Evolutionary conservation across 306 rosid genomes (phyloP).

Genomic region (Rosa multiflora): DNA sequence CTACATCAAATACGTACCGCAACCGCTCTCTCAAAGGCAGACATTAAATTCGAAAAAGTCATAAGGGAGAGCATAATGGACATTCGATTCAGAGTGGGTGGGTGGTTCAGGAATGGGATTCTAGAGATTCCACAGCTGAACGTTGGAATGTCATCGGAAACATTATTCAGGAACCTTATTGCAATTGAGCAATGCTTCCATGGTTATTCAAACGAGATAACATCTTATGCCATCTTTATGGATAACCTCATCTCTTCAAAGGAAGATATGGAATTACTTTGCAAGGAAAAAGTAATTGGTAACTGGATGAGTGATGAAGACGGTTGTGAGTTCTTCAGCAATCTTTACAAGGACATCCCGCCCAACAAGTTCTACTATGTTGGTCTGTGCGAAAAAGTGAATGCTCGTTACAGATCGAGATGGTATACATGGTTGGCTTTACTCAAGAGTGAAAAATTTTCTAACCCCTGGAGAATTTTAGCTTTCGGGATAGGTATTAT

Average conservation of each 20-base stretch:
- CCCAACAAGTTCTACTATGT: background rate
- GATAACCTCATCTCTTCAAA: conserved; percentile 17
- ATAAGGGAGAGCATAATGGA: background rate
- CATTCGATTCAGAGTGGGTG: background rate
- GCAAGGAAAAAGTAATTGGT: background rate
- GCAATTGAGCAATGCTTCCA: conserved; percentile 22
- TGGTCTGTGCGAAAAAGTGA: background rate
- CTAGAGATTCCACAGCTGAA: background rate
- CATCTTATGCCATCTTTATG: conserved; percentile 21
- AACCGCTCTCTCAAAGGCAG: background rate
- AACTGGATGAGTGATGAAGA: conserved; percentile 15
- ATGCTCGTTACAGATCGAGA: background rate
- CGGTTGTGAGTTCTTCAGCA: conserved; percentile 7
- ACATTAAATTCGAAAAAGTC: background rate
- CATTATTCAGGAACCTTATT: conserved; percentile 8
- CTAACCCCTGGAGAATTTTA: conserved; percentile 18
- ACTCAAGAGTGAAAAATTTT: conserved; percentile 3
- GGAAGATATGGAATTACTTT: conserved; percentile 3
- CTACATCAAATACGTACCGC: background rate
- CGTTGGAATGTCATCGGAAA: conserved; percentile 18
- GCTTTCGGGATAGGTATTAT: background rate
- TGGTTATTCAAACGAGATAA: background rate
- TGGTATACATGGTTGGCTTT: background rate
- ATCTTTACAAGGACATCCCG: conserved; percentile 11
- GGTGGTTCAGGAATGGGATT: background rate